phyloP scores from a whole-genome alignment of 179 eudicot genomes.

The Silene noctiflora region DNA sequence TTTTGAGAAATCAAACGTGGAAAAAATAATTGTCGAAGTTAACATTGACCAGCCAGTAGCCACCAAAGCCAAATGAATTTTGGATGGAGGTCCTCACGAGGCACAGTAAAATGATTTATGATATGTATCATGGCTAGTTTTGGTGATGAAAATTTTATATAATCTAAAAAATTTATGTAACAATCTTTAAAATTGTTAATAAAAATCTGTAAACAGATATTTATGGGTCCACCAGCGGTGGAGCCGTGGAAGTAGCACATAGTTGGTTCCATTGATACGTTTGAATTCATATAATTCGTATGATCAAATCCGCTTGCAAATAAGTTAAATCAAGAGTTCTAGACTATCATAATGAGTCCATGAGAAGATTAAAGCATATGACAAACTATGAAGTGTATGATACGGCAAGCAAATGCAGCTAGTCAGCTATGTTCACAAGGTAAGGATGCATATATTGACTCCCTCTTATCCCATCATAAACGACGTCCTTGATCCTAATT shows the following conservation, averaged over 20 bases:
- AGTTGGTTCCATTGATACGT: not conserved
- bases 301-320: not conserved
- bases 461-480: not conserved
- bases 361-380: not conserved
- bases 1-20: too few relatives aligned
- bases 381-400: conserved; percentile 9
- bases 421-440: conserved; percentile 7
- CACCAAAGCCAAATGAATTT: too few relatives aligned
- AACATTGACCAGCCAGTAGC: too few relatives aligned
- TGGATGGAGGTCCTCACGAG: too few relatives aligned
- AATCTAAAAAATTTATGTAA: too few relatives aligned
- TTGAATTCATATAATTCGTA: not conserved
- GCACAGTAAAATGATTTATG: too few relatives aligned
- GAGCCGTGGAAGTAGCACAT: not conserved
- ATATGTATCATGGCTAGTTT: too few relatives aligned
- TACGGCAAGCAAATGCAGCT: conserved; percentile 9
- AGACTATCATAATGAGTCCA: conserved; percentile 1
- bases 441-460: not conserved
- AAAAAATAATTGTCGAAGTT: too few relatives aligned
- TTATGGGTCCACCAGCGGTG: too few relatives aligned
- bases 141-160: too few relatives aligned
- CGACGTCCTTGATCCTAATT: not conserved
- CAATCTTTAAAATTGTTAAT: too few relatives aligned
- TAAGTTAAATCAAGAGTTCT: conserved; percentile 3
- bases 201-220: too few relatives aligned